Base-by-base conservation (phyloP, 2,329 filamentous ascomycete species). In the Trichoderma aggressivum region DNA sequence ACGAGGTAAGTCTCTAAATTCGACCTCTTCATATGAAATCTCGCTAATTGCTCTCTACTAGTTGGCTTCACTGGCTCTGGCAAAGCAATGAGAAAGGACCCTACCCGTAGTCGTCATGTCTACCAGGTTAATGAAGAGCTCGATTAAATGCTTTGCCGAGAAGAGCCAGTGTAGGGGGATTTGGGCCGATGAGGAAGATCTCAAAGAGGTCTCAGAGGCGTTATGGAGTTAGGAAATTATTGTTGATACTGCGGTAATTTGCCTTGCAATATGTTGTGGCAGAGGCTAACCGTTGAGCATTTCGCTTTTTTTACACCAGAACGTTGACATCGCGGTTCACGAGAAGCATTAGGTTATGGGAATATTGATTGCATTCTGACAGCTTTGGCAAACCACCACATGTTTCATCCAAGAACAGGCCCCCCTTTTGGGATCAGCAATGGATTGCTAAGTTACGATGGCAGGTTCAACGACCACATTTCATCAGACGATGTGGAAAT, bases 51-150 rank as follows among this genome's bases (percentile, higher is more conserved):
- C 26, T 26, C 50, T 6, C 18, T 24, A 61, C 7, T 75, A 98
- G 96, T 99, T 78, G 96, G 96, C 39, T 98, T 99, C 79, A 97
- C 94, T 10, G 96, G 96, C 73, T 98, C 94, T 69, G 96, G 96
- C 72, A 94, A 97, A 82, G 88, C 92, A 75, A 98, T 98, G 96
- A 92, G 94, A 76, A 98, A 97, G 82, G 96, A 98, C 79, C 89
- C 90, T 61, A 90, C 91, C 73, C 88, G 94, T 78, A 91, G 88
- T 79, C 91, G 94, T 77, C 94, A 97, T 79, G 91, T 96, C 75
- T 97, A 97, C 81, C 90, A 95, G 81, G 86, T 90, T 76, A 90
- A 88, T 77, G 91, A 92, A 70, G 92, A 94, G 72, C 85, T 92
- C 77, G 91, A 92, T 83, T 90, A 86, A 88, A 76, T 66, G 75